These are phyloP conservation scores for Ophiostoma sp. DNA, from an alignment of 2,329 filamentous ascomycete genomes.

Conservation along the genomic window DNA sequence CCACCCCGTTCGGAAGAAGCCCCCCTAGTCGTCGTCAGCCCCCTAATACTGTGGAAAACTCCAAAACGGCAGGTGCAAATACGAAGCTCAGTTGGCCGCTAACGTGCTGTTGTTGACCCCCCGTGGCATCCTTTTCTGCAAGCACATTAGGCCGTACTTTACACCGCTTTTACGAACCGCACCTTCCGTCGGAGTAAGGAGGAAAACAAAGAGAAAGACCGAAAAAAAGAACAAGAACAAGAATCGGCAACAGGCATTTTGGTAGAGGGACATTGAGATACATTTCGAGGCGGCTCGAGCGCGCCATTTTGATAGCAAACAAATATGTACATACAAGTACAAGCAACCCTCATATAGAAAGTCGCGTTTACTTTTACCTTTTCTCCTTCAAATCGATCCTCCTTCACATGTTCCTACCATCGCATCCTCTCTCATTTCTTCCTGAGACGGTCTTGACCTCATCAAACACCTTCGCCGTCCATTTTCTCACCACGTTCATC, in stretches of 20 bases:
- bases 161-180: not conserved
- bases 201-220: not conserved
- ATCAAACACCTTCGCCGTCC: not conserved
- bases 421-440: not conserved
- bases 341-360: not conserved
- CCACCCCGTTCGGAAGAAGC: slow-evolving; percentile 1
- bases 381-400: not conserved
- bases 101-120: not conserved
- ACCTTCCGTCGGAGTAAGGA: not conserved
- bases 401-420: not conserved
- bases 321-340: not conserved
- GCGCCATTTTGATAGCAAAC: not conserved
- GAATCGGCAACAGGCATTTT: not conserved
- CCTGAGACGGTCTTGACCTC: not conserved
- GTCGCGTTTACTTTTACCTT: not conserved
- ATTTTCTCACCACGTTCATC: not conserved
- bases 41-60: not conserved
- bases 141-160: too few relatives aligned
- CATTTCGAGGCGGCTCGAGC: not conserved
- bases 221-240: not conserved
- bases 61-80: not conserved
- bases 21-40: not conserved
- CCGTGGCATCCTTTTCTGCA: not conserved
- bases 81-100: not conserved
- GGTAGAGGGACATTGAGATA: not conserved